Conservation (phyloP, 2,329 filamentous ascomycete species). For the Fusarium sp. region DNA sequence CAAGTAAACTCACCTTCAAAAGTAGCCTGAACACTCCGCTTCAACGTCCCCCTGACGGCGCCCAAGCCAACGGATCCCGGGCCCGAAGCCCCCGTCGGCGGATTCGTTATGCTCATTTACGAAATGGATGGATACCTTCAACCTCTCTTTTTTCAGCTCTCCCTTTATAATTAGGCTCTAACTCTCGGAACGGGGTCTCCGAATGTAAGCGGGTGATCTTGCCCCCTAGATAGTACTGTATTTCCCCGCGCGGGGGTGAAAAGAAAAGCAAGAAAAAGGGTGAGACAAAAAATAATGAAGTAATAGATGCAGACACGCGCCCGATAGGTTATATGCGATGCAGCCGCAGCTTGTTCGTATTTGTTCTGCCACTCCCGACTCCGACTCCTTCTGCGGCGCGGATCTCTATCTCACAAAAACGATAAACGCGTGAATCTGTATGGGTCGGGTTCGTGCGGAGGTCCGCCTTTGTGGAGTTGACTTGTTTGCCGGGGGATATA, state of each 20-base stretch:
- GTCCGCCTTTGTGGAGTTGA: conserved; percentile 25
- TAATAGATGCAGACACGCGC: conserved; percentile 10
- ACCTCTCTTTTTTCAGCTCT: background rate
- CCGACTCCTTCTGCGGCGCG: conserved; percentile 14
- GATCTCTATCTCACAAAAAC: conserved; percentile 23
- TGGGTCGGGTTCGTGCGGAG: conserved; percentile 36
- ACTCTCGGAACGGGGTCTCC: conserved; percentile 19
- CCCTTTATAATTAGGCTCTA: background rate
- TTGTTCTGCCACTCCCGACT: background rate
- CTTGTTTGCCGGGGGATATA: background rate
- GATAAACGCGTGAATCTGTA: conserved; percentile 12
- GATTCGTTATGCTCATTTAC: conserved; percentile 66
- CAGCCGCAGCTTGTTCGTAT: background rate
- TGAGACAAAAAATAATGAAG: background rate
- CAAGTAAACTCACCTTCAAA: conserved; percentile 66
- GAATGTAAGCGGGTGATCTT: conserved; percentile 33
- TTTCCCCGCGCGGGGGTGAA: background rate
- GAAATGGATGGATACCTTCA: background rate
- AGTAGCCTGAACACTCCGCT: conserved; percentile 68
- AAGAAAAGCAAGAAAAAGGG: background rate
- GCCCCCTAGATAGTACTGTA: background rate
- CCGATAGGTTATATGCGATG: conserved; percentile 12
- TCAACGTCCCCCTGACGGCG: conserved; percentile 55
- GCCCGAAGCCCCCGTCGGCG: conserved; percentile 61
- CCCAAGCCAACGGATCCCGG: conserved; percentile 59